phyloP scores from a whole-genome alignment of 2,329 filamentous ascomycete genomes.

The Endoconidiophora laricicola region DNA sequence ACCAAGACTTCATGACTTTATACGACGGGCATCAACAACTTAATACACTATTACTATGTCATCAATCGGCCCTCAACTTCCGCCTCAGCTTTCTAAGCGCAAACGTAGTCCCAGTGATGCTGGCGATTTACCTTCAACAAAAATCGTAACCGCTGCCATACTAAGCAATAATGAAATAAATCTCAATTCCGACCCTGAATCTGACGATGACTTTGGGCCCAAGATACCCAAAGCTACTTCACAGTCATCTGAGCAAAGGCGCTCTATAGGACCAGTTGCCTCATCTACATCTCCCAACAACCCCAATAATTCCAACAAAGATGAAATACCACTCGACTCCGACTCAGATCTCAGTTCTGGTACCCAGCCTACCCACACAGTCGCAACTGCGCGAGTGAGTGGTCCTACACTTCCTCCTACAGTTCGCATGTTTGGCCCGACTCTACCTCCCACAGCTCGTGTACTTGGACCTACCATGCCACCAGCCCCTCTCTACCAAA shows the following conservation, averaged over 20 bases:
- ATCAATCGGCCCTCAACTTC: slow-evolving; percentile 53
- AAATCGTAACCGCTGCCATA: slow-evolving; percentile 20
- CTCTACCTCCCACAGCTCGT: slow-evolving; percentile 16
- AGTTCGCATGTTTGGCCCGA: slow-evolving; percentile 14
- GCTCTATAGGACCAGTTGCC: slow-evolving; percentile 17
- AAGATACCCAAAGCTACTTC: slow-evolving; percentile 16
- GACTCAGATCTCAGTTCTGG: slow-evolving; percentile 23
- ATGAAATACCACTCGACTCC: slow-evolving; percentile 23
- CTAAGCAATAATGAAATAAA: slow-evolving; percentile 26
- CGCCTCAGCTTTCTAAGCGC: slow-evolving; percentile 48
- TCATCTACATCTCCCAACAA: slow-evolving; percentile 6
- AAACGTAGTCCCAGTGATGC: slow-evolving; percentile 35
- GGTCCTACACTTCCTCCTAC: slow-evolving; percentile 17
- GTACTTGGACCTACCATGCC: slow-evolving; percentile 21
- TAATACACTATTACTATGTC: slow-evolving; percentile 33
- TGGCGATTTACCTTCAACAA: slow-evolving; percentile 25
- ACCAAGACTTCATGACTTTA: no score
- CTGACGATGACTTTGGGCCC: slow-evolving; percentile 28
- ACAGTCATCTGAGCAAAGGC: not conserved
- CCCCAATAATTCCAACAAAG: slow-evolving; percentile 14
- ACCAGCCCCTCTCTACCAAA: slow-evolving; percentile 25
- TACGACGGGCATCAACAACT: no score
- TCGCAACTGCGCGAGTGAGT: slow-evolving; percentile 14
- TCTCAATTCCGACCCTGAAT: slow-evolving; percentile 23
- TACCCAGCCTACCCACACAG: slow-evolving; percentile 17